Percentiles rank a stretch among this genome's conserved stretches.
phyloP scores from a whole-genome alignment of 331 rosid genomes.

The Acacia concinna region DNA sequence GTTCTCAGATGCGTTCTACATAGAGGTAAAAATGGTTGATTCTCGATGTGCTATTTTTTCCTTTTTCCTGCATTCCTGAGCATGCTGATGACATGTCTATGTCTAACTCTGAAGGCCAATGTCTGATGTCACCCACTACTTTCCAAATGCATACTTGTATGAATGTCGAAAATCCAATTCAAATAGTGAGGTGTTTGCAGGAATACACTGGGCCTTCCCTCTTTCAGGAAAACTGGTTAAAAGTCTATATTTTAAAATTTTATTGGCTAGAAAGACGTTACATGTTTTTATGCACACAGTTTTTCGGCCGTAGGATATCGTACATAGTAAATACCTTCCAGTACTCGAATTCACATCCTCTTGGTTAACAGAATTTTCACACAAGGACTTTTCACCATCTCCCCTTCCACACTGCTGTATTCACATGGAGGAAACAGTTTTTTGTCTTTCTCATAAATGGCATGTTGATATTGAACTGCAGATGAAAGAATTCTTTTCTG shows the following conservation, averaged over 20 bases:
- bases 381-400: too few species aligned
- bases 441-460: constrained; percentile 14
- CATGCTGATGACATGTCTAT: not conserved
- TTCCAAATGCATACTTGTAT: not conserved
- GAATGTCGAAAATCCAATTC: not conserved
- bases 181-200: not conserved
- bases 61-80: constrained; percentile 7
- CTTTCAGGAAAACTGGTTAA: too few species aligned
- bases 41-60: not conserved
- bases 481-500: constrained; percentile 81
- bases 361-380: too few species aligned
- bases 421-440: constrained; percentile 1
- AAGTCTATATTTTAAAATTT: too few species aligned
- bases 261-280: not conserved
- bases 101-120: not conserved
- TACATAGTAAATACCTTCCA: too few species aligned
- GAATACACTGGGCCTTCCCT: not conserved
- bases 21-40: constrained; percentile 50
- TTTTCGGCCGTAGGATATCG: too few species aligned
- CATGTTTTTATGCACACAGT: too few species aligned
- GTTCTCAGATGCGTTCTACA: constrained; percentile 79
- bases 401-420: not conserved
- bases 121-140: not conserved
- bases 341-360: too few species aligned
- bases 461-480: constrained; percentile 40